Base-by-base conservation (phyloP, 805 yeast species). In the Spathaspora sp. region DNA sequence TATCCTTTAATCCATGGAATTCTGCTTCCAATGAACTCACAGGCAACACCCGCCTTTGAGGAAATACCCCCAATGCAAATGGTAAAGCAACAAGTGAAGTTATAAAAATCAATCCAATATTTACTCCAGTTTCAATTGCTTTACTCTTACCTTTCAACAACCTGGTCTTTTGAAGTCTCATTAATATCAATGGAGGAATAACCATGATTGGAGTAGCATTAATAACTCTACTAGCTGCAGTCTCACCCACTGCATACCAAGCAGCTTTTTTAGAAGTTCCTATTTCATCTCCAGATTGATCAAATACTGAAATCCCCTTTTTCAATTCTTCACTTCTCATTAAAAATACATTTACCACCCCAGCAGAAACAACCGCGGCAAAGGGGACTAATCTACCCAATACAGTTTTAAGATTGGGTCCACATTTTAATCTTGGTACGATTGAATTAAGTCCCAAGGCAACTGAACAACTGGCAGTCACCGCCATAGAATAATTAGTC, bases 191-290 rank as follows among this genome's bases (percentile, higher is more conserved):
- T 2, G 99, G 97, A 1, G 99, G 99, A 5, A 94, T 68, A 18
- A 89, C 99, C 99, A 94, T 94, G 60, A 94, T 81, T 17, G 99
- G 99, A 0, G 99, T 88, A 16, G 98, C 97, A 62, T 91, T 94
- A 59, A 93, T 87, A 44, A 94, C 97, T 65, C 99, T 78, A 44
- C 96, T 88, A 31, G 92, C 83, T 2, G 97, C 98, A 10, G 99
- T 94, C 70, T 94, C 98, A 20, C 96, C 97, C 45, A 94, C 99
- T 0, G 99, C 99, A 55, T 85, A 78, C 46, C 82, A 64, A 0
- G 99, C 99, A 16, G 99, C 99, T 32, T 76, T 81, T 66, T 87
- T 84, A 6, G 97, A 91, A 28, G 73, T 75, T 55, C 85, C 83
- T 31, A 81, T 77, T 32, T 84, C 85, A 40, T 84, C 81, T 32